A percentile compares a stretch with the other conserved stretches of the same genome.
Evolutionary conservation across 495 filamentous ascomycete genomes (phyloP).

Genomic region (Aspergillus conjunctus): DNA sequence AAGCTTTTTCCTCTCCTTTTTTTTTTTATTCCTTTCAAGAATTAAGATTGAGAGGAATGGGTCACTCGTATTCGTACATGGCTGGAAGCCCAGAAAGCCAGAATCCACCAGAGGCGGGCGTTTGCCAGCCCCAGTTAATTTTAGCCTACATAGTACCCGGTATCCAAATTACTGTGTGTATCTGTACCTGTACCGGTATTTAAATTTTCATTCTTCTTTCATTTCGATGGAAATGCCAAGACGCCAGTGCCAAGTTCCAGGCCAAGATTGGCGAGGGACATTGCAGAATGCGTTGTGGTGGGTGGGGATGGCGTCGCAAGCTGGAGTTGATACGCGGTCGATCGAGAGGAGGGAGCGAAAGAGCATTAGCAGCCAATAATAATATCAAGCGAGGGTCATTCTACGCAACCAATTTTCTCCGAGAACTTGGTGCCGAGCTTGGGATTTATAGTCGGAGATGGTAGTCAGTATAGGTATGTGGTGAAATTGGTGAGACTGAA

Average conservation of each 20-base stretch:
- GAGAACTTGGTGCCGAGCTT: background rate
- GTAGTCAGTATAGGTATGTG: no score
- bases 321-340: conserved; percentile 2
- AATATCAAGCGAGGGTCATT: background rate
- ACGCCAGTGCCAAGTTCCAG: conserved; percentile 3
- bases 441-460: background rate
- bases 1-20: background rate
- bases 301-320: conserved; percentile 25
- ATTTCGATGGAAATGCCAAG: conserved; percentile 6
- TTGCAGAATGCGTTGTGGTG: background rate
- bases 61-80: background rate
- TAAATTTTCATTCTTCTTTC: no score
- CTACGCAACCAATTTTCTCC: background rate
- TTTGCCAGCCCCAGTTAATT: no score
- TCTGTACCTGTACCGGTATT: background rate
- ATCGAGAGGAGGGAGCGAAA: conserved; percentile 4
- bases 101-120: no score
- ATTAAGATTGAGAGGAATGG: background rate
- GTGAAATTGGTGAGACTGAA: no score
- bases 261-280: background rate
- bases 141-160: background rate
- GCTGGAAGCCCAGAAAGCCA: conserved; percentile 14
- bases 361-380: background rate
- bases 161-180: conserved; percentile 11
- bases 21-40: background rate